A percentile compares a stretch with the other conserved stretches of the same genome.
phyloP scores from a whole-genome alignment of 2,329 filamentous ascomycete species.

The Thielaviopsis populi region DNA sequence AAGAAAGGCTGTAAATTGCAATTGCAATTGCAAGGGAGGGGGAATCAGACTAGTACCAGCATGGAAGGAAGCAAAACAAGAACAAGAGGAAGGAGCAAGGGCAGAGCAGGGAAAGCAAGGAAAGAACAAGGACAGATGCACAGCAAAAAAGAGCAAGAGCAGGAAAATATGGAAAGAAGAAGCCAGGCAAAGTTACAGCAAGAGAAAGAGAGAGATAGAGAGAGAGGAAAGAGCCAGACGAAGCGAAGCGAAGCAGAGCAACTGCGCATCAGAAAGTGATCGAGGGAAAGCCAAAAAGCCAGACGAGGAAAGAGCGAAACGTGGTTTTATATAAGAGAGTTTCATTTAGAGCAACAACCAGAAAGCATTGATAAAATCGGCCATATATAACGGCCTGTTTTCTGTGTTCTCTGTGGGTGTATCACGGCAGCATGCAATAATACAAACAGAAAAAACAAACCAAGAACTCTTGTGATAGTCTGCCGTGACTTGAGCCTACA shows the following conservation, averaged over 20 bases:
- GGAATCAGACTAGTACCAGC: conserved; percentile 5
- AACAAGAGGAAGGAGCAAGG: background rate
- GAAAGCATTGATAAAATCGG: background rate
- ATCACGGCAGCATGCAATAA: background rate
- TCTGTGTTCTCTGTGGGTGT: background rate
- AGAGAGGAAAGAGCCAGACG: background rate
- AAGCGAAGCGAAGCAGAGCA: background rate
- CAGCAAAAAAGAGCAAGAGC: background rate
- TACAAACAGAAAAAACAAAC: background rate
- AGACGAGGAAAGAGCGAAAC: background rate
- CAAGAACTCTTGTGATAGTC: background rate
- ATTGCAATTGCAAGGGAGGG: background rate
- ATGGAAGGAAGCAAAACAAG: conserved; percentile 9
- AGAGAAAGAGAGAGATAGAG: background rate
- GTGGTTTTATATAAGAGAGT: background rate
- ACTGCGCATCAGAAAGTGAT: background rate
- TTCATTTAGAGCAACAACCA: background rate
- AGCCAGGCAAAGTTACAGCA: background rate
- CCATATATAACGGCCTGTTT: background rate
- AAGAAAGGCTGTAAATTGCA: conserved; percentile 2
- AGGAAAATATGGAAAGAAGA: background rate
- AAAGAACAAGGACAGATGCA: background rate
- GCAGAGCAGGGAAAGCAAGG: background rate
- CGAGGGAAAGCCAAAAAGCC: background rate
- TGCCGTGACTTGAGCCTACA: too few relatives aligned